These are phyloP conservation scores for Ramaria rubella DNA, from an alignment of 768 basidiomycete genomes.

Conservation along the genomic window DNA sequence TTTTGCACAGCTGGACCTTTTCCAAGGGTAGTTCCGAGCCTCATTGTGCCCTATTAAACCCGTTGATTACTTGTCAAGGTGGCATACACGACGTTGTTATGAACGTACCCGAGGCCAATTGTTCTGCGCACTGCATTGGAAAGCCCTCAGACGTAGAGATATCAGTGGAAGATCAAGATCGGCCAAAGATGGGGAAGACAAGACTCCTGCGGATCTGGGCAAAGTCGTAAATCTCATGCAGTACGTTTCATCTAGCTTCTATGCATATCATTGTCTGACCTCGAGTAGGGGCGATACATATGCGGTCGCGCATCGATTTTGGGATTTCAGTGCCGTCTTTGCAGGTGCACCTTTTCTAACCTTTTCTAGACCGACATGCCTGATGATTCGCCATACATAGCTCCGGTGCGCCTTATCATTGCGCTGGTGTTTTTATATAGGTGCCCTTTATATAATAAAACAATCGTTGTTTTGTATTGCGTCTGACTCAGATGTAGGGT, in stretches of 20 bases:
- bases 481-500: constrained; percentile 36
- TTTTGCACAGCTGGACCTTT: constrained; percentile 59
- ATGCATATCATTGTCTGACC: not conserved
- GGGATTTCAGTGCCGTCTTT: constrained; percentile 64
- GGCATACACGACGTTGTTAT: constrained; percentile 64
- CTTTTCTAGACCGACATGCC: not conserved
- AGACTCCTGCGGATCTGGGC: constrained; percentile 46
- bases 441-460: constrained; percentile 27
- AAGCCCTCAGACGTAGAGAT: constrained; percentile 56
- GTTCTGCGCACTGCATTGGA: constrained; percentile 65
- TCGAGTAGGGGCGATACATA: constrained; percentile 59
- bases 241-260: constrained; percentile 30
- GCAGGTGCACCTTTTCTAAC: constrained; percentile 22
- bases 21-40: constrained; percentile 21
- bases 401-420: constrained; percentile 58
- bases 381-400: constrained; percentile 11
- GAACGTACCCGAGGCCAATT: constrained; percentile 67
- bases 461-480: not conserved
- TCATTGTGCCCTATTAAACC: not conserved
- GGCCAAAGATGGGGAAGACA: constrained; percentile 25
- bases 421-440: constrained; percentile 66
- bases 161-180: constrained; percentile 34
- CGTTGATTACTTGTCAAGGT: constrained; percentile 28
- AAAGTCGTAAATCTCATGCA: constrained; percentile 74
- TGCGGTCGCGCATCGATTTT: constrained; percentile 63